Evolutionary conservation across 768 basidiomycete species (phyloP).

Genomic region (Termitomyces sp.): DNA sequence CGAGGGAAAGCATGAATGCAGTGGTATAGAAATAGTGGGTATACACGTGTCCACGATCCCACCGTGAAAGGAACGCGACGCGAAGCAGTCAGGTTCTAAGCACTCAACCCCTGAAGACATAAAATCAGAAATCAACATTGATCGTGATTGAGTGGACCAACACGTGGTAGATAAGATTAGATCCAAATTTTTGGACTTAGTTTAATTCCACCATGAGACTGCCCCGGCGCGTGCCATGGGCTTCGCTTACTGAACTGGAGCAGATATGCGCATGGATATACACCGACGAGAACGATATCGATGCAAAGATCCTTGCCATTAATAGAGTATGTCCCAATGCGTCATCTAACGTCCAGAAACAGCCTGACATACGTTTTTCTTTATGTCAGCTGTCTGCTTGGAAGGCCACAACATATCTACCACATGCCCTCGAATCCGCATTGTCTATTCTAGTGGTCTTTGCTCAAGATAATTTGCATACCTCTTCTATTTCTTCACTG

Average conservation of each 20-base stretch:
- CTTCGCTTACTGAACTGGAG: constrained; percentile 61
- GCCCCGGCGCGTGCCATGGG: constrained; percentile 81
- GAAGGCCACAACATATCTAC: constrained; percentile 68
- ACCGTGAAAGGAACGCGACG: constrained; percentile 7
- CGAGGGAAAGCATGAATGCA: constrained; percentile 34
- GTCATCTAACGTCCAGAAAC: neutral
- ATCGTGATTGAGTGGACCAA: constrained; percentile 9
- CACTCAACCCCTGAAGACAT: neutral
- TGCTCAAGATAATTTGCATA: constrained; percentile 41
- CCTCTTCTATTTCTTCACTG: constrained; percentile 29
- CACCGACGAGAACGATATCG: constrained; percentile 51
- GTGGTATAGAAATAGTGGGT: constrained; percentile 8
- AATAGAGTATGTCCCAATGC: constrained; percentile 45
- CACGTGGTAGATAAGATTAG: constrained; percentile 16
- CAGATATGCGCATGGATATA: constrained; percentile 75
- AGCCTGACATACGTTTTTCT: constrained; percentile 3
- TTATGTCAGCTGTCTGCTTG: constrained; percentile 67
- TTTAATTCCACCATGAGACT: constrained; percentile 44
- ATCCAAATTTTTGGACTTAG: constrained; percentile 10
- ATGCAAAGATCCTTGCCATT: constrained; percentile 53
- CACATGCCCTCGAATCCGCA: constrained; percentile 75
- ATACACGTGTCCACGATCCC: constrained; percentile 3
- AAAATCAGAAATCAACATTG: constrained; percentile 13
- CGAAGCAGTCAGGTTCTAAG: constrained; percentile 1
- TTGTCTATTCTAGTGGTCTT: constrained; percentile 56